Evolutionary conservation across 2,329 filamentous ascomycete genomes (phyloP).

Genomic region (Didymella glomerata): DNA sequence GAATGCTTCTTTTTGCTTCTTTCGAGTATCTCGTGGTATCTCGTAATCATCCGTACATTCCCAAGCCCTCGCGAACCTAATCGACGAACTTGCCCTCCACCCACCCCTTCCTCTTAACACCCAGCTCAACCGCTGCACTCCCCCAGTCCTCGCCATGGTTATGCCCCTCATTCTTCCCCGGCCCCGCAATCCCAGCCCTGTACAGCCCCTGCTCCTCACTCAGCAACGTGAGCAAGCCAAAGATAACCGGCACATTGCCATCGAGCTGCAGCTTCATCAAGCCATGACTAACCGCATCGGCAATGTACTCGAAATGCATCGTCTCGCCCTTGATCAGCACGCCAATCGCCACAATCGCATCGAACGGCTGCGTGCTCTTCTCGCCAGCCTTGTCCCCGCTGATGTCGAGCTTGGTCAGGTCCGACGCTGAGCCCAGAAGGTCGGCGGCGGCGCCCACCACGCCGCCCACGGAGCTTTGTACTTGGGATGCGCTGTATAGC

Average conservation of each 20-base stretch:
- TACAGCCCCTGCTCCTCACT: conserved; percentile 86
- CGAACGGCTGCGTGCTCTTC: conserved; percentile 67
- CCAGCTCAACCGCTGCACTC: conserved; percentile 90
- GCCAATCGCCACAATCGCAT: conserved; percentile 93
- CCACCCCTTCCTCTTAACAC: conserved; percentile 86
- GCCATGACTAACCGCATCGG: conserved; percentile 87
- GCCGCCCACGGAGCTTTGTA: conserved; percentile 70
- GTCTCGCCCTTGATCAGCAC: conserved; percentile 98
- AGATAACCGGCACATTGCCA: conserved; percentile 85
- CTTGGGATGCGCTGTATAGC: conserved; percentile 85
- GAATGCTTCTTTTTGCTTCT: background rate
- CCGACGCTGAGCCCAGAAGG: conserved; percentile 74
- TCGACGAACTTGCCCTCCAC: conserved; percentile 70
- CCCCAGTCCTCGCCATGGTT: conserved; percentile 99
- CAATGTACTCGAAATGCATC: conserved; percentile 99
- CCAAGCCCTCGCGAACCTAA: conserved; percentile 29
- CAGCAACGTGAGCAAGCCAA: conserved; percentile 89
- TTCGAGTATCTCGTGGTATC: conserved; percentile 1
- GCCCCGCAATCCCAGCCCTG: conserved; percentile 74
- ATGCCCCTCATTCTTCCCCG: conserved; percentile 65
- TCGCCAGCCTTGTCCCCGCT: conserved; percentile 20
- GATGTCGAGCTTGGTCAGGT: conserved; percentile 55
- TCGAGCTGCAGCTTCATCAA: conserved; percentile 96
- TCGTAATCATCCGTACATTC: background rate
- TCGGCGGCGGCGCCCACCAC: conserved; percentile 75